phyloP scores from a whole-genome alignment of 1,139 yeast genomes.

The Geotrichum fermentans region DNA sequence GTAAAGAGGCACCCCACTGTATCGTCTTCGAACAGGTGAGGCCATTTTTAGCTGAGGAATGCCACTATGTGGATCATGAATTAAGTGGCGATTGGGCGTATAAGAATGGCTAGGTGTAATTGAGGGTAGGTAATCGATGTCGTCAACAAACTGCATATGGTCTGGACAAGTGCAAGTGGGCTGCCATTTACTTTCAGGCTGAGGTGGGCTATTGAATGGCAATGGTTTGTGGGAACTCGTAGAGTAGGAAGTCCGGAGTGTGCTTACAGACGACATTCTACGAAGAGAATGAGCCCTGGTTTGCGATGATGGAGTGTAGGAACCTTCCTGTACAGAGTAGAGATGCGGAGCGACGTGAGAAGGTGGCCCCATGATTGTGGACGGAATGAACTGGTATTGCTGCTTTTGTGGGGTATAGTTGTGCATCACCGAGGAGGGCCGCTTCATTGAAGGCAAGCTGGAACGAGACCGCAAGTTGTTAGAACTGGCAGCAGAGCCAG shows the following conservation, averaged over 20 bases:
- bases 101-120: too few species aligned
- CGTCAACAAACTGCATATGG: too few species aligned
- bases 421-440: neutral
- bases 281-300: neutral
- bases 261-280: neutral
- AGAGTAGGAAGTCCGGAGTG: too few species aligned
- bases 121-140: too few species aligned
- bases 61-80: neutral
- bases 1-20: neutral
- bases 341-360: too few species aligned
- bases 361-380: neutral
- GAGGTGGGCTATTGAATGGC: too few species aligned
- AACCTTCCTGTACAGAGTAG: neutral
- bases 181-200: too few species aligned
- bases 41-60: neutral
- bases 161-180: too few species aligned
- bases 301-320: neutral
- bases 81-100: neutral
- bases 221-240: too few species aligned
- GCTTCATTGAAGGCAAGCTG: conserved; percentile 1
- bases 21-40: neutral
- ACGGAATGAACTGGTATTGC: neutral
- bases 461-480: neutral
- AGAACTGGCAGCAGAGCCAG: neutral
- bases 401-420: neutral